phyloP scores from a whole-genome alignment of 139 green algal species.

The Helicosporidium sp. region DNA sequence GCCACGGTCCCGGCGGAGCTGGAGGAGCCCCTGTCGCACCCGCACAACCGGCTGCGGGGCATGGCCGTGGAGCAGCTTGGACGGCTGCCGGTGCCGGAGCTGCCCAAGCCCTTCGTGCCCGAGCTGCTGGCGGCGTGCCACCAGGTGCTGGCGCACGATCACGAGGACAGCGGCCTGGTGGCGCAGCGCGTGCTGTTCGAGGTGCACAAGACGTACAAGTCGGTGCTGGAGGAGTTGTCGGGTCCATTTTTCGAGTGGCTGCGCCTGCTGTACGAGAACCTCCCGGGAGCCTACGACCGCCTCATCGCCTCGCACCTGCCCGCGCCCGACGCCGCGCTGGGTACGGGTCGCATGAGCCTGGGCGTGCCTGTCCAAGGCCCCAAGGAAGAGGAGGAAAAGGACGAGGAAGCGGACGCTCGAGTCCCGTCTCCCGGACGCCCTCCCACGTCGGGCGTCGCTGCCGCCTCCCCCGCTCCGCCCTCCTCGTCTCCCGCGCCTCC shows the following conservation, averaged over 20 bases:
- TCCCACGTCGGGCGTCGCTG: too few relatives aligned
- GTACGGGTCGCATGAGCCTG: too few relatives aligned
- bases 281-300: background rate
- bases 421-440: too few relatives aligned
- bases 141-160: conserved; percentile 50
- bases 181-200: conserved; percentile 64
- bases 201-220: conserved; percentile 64
- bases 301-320: conserved; percentile 23
- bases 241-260: conserved; percentile 64
- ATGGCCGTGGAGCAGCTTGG: conserved; percentile 32
- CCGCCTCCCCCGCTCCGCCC: too few relatives aligned
- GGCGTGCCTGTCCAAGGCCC: too few relatives aligned
- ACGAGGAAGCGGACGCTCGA: too few relatives aligned
- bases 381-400: too few relatives aligned
- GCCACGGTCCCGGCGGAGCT: conserved; percentile 1
- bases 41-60: conserved; percentile 28
- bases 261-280: conserved; percentile 4
- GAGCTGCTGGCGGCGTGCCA: conserved; percentile 45
- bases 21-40: conserved; percentile 1
- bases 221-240: conserved; percentile 30
- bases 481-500: conserved; percentile 1
- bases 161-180: conserved; percentile 72
- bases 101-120: conserved; percentile 21
- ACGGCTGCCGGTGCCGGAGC: conserved; percentile 9
- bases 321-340: too few relatives aligned